phyloP scores from a whole-genome alignment of 257 asterid genomes.

The Solanum virginianum region DNA sequence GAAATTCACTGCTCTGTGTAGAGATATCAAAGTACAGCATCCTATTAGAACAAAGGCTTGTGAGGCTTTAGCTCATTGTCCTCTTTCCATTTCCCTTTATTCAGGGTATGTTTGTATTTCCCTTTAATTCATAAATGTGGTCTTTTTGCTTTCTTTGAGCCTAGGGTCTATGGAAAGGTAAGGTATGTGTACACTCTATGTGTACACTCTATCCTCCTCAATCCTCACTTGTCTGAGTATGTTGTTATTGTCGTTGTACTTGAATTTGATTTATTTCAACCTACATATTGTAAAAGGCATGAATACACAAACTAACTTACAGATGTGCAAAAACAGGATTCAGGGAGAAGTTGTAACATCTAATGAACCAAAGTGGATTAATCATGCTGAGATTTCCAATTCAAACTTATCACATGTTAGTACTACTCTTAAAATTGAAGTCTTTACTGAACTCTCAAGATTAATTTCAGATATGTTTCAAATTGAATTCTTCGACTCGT shows the following conservation, averaged over 20 bases:
- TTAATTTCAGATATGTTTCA: neutral
- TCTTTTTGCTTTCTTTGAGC: neutral
- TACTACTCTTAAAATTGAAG: neutral
- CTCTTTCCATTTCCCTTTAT: slow-evolving; percentile 49
- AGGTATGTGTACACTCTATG: neutral
- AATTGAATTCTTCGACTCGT: neutral
- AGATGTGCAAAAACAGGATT: slow-evolving; percentile 27
- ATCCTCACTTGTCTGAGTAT: neutral
- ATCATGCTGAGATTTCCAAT: slow-evolving; percentile 14
- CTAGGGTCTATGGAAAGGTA: neutral
- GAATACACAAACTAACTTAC: neutral
- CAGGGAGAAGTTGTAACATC: slow-evolving; percentile 80
- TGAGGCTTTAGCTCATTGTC: slow-evolving; percentile 42
- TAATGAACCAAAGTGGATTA: slow-evolving; percentile 50
- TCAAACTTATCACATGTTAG: slow-evolving; percentile 20
- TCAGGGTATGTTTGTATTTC: slow-evolving; percentile 44
- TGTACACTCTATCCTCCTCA: neutral
- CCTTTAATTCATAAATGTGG: neutral
- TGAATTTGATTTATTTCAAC: neutral
- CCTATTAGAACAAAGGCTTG: slow-evolving; percentile 42
- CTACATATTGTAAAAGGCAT: neutral
- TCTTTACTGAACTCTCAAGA: neutral
- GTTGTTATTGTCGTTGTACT: neutral
- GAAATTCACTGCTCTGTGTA: slow-evolving; percentile 26
- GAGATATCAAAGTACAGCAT: slow-evolving; percentile 41